These are phyloP conservation scores for Chlorella sorokiniana DNA, from an alignment of 139 green algal species.

Conservation along the genomic window DNA sequence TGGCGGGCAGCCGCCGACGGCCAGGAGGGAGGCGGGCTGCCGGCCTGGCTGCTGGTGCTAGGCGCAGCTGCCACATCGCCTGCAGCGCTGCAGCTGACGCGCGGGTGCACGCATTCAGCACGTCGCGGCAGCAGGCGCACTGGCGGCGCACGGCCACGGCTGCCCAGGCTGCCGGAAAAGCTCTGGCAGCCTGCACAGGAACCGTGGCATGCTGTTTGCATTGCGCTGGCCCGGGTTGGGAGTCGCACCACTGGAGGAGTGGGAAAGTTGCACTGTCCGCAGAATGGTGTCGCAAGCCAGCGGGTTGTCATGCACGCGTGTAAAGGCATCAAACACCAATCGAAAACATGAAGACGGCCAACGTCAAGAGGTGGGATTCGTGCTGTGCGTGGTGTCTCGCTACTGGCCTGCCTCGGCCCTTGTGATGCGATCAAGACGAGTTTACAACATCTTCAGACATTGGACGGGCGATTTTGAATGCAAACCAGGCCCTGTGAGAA, in stretches of 20 bases:
- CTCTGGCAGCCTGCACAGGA: too few species aligned
- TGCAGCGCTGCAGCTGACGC: neutral
- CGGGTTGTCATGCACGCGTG: too few species aligned
- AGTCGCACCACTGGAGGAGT: neutral
- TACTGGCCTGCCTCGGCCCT: neutral
- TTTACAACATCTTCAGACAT: neutral
- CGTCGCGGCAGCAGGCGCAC: too few species aligned
- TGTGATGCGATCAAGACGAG: neutral
- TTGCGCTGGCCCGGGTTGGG: neutral
- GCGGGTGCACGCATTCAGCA: neutral
- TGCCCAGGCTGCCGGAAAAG: too few species aligned
- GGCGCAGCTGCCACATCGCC: neutral
- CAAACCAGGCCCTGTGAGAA: too few species aligned
- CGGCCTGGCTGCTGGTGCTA: neutral
- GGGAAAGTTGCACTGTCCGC: neutral
- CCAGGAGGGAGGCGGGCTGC: slow-evolving; percentile 2
- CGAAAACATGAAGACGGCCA: too few species aligned
- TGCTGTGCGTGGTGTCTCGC: too few species aligned
- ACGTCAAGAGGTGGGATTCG: too few species aligned
- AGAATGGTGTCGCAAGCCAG: neutral
- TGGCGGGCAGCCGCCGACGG: neutral
- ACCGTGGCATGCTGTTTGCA: neutral
- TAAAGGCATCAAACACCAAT: too few species aligned
- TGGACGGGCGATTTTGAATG: neutral
- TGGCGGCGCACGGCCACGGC: too few species aligned